Conservation (phyloP, 2,329 filamentous ascomycete genomes). For the Cryphonectria parasitica region DNA sequence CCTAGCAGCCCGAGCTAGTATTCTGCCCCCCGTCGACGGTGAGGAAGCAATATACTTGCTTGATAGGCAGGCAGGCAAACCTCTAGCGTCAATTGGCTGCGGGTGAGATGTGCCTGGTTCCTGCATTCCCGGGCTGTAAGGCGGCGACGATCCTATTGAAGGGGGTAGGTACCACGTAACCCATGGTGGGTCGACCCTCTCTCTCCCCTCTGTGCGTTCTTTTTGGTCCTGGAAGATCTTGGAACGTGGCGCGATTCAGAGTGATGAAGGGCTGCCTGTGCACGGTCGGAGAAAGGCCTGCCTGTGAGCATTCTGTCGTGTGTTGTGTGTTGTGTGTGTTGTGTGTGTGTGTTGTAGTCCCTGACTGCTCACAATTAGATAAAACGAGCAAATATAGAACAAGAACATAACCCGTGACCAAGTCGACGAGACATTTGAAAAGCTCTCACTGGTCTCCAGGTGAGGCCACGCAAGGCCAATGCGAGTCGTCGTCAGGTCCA, state of each 20-base stretch:
- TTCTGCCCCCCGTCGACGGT: not conserved
- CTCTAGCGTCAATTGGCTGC: constrained; percentile 15
- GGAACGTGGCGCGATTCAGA: constrained; percentile 1
- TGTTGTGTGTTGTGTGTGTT: too few species aligned
- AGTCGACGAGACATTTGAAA: not conserved
- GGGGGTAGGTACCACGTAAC: not conserved
- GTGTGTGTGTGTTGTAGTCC: not conserved
- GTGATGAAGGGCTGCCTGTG: not conserved
- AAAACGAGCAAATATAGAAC: not conserved
- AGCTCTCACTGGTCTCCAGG: not conserved
- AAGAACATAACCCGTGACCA: not conserved
- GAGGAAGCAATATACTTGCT: not conserved
- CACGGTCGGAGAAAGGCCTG: not conserved
- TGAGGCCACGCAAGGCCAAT: not conserved
- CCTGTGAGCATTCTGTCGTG: not conserved
- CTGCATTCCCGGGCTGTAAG: constrained; percentile 19
- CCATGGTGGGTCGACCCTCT: not conserved
- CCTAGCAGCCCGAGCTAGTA: not conserved
- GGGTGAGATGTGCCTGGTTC: constrained; percentile 23
- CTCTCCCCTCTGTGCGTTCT: not conserved
- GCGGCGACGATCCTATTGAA: not conserved
- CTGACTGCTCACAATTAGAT: not conserved
- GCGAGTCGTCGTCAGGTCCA: not conserved
- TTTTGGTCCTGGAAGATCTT: not conserved
- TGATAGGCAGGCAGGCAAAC: not conserved